Evolutionary conservation across 371 early-diverging fungal species (phyloP), one percentile per base, ranked within the genome.

Genomic region (Parasitella parasitica): DNA sequence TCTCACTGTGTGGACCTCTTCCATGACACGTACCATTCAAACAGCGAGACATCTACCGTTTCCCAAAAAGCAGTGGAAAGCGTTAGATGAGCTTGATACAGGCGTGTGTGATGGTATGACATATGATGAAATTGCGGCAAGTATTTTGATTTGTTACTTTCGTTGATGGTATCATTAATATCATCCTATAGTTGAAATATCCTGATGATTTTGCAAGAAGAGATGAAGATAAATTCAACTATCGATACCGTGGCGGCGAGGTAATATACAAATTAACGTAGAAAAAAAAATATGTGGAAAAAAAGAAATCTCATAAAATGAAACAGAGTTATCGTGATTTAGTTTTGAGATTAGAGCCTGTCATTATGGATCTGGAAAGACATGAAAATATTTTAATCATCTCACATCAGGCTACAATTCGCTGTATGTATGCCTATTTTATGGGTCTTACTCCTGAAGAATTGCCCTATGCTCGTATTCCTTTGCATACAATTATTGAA

Each of bases 71-170:
- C 91, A 91, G 69, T 99, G 97, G 96, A 97, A 97, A 73, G 95
- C 94, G 39, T 72, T 99, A 66, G 98, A 99, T 77, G 99, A 99
- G 73, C 76, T 99, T 35, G 93, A 97, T 74, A 92, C 96, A 4
- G 98, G 99, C 12, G 91, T 95, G 3, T 99, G 99, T 80, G 99
- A 99, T 78, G 97, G 96, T 9, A 81, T 97, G 81, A 97, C 98
- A 15, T 99, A 99, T 76, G 96, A 95, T 68, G 97, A 98, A 70
- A 97, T 99, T 64, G 95, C 88, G 68, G 88, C 85, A 71, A 54
- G 58, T 38, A 30, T 39, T 18, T 7, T 9, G 41, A 54, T 24
- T 9, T 16, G 28, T 15, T 12, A 11, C 6, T 32, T 32, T 22
- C 32, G 8, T 20, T 34, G 15, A 38, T 9, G 15, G 38, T 38